A percentile compares a stretch with the other conserved stretches of the same genome.
These are phyloP conservation scores for Vigna angularis DNA, from an alignment of 306 rosid genomes.

Conservation along the genomic window DNA sequence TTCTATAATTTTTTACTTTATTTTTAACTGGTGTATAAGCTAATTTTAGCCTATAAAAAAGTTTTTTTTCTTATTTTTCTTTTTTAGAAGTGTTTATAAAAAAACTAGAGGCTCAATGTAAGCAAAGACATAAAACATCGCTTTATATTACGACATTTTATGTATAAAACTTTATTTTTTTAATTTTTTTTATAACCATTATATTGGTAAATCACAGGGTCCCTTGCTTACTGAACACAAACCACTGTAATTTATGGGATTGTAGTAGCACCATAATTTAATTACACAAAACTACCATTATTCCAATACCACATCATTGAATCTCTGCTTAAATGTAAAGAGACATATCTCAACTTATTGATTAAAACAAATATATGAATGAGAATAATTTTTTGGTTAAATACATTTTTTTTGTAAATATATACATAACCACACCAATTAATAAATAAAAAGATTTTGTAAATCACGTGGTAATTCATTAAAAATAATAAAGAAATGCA, in stretches of 20 bases:
- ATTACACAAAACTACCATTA: conserved; percentile 8
- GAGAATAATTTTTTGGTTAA: neutral
- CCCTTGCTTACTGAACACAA: no score
- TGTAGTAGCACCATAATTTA: conserved; percentile 4
- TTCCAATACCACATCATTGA: neutral
- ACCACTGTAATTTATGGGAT: no score
- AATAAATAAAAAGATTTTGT: neutral
- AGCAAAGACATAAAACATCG: conserved; percentile 18
- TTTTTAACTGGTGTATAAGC: no score
- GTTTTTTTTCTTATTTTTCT: no score
- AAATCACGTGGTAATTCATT: no score
- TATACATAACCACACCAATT: no score
- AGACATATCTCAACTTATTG: neutral
- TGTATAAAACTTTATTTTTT: neutral
- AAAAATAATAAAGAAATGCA: no score
- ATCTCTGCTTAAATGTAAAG: neutral
- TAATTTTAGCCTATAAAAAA: no score
- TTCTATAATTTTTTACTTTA: no score
- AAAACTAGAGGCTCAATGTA: neutral
- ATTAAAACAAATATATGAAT: conserved; percentile 12
- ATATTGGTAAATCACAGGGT: no score
- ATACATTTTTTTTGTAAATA: neutral
- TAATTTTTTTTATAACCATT: no score
- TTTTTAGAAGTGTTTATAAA: neutral
- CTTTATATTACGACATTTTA: neutral